Conservation (phyloP, 164 flowering plant species). For the Chimonanthus praecox region DNA sequence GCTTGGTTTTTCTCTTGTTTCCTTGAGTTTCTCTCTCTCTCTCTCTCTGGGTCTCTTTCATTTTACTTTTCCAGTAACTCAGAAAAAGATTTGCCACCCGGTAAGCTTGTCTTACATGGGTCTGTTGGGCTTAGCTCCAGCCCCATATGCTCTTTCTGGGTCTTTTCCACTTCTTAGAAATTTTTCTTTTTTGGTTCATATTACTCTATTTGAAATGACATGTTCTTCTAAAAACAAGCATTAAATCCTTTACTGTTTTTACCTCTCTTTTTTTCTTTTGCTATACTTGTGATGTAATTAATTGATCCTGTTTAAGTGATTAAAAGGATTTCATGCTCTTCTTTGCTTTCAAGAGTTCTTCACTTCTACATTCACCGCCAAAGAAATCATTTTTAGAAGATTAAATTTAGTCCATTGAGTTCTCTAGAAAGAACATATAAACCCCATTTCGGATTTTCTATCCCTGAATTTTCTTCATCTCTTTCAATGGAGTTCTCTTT, state of each 20-base stretch:
- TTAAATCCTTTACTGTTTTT: not conserved
- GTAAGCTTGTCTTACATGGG: too few species aligned
- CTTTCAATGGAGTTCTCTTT: slow-evolving; percentile 22
- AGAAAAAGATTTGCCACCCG: too few species aligned
- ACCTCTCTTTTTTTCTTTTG: not conserved
- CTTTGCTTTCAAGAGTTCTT: not conserved
- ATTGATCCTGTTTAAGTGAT: too few species aligned
- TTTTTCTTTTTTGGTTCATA: not conserved
- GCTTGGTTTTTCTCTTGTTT: not conserved
- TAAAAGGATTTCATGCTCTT: not conserved
- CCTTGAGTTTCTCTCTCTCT: not conserved
- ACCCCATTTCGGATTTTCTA: not conserved
- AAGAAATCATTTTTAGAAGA: not conserved
- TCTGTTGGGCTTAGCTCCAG: slow-evolving; percentile 20
- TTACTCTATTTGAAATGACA: not conserved
- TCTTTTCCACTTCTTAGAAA: not conserved
- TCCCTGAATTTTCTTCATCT: not conserved
- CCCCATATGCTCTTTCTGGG: not conserved
- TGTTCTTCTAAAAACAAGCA: not conserved
- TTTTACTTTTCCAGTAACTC: too few species aligned
- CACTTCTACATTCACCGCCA: not conserved
- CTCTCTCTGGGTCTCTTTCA: not conserved
- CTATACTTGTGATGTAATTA: too few species aligned
- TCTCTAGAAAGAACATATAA: not conserved
- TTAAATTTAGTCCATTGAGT: not conserved